These are phyloP conservation scores for Botrytis deweyae DNA, from an alignment of 2,329 filamentous ascomycete species.

Conservation along the genomic window DNA sequence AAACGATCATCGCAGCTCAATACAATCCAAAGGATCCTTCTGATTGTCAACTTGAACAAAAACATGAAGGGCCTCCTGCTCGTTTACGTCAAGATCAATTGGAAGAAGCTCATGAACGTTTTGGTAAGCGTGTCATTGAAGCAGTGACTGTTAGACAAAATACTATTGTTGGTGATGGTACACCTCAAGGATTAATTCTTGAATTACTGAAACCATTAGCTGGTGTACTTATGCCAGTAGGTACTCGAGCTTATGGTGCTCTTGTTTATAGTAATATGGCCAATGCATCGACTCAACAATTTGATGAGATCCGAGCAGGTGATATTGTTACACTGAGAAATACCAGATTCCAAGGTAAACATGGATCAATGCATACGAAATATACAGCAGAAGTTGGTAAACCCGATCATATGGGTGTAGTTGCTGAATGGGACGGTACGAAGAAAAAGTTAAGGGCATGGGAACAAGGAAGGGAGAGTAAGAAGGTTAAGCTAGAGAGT, in stretches of 20 bases:
- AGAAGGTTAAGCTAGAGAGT: constrained; percentile 91
- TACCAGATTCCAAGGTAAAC: constrained; percentile 91
- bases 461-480: constrained; percentile 92
- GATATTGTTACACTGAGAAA: constrained; percentile 94
- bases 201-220: constrained; percentile 74
- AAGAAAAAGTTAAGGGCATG: constrained; percentile 96
- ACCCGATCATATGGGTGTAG: constrained; percentile 81
- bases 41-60: constrained; percentile 76
- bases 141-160: constrained; percentile 72
- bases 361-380: constrained; percentile 92
- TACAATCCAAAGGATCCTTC: constrained; percentile 74
- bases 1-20: constrained; percentile 79
- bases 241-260: constrained; percentile 86
- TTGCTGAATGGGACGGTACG: constrained; percentile 95
- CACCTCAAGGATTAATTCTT: constrained; percentile 71
- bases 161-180: constrained; percentile 79
- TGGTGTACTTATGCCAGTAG: constrained; percentile 77
- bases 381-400: constrained; percentile 87
- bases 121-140: constrained; percentile 75
- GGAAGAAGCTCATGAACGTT: constrained; percentile 78
- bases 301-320: constrained; percentile 89
- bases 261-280: constrained; percentile 92
- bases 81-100: constrained; percentile 88
- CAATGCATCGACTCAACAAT: constrained; percentile 86
- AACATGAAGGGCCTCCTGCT: constrained; percentile 79